Evolutionary conservation across 2,329 filamentous ascomycete genomes (phyloP).

Genomic region (Fusarium sp.): DNA sequence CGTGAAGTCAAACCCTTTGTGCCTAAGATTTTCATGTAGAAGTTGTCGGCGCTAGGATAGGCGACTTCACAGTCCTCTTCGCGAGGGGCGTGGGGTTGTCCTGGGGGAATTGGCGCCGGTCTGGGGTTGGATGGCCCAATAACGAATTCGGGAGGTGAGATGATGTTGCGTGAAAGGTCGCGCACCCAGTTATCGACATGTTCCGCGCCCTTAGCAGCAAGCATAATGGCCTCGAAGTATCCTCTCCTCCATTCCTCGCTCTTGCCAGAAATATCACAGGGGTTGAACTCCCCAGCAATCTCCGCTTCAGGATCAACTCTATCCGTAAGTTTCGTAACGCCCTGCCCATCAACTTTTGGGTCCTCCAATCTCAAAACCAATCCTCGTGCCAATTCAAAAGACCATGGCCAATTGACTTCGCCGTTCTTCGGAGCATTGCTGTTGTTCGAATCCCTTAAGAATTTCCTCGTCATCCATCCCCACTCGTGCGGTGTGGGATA

Average conservation of each 20-base stretch:
- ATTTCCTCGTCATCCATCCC: slow-evolving; percentile 75
- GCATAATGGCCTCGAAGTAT: slow-evolving; percentile 86
- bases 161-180: slow-evolving; percentile 72
- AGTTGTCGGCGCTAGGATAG: slow-evolving; percentile 76
- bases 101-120: slow-evolving; percentile 76
- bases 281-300: slow-evolving; percentile 71
- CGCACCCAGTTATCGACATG: slow-evolving; percentile 82
- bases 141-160: slow-evolving; percentile 79
- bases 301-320: slow-evolving; percentile 75
- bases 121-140: slow-evolving; percentile 85
- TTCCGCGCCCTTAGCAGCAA: slow-evolving; percentile 79
- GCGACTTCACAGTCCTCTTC: slow-evolving; percentile 81
- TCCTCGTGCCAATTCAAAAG: slow-evolving; percentile 69
- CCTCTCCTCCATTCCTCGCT: slow-evolving; percentile 86
- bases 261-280: slow-evolving; percentile 78
- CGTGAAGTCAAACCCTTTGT: slow-evolving; percentile 81
- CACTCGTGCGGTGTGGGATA: slow-evolving; percentile 88
- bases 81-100: slow-evolving; percentile 69
- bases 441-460: slow-evolving; percentile 72
- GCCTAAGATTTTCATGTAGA: slow-evolving; percentile 84
- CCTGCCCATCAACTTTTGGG: slow-evolving; percentile 73
- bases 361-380: slow-evolving; percentile 77
- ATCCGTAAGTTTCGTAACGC: slow-evolving; percentile 63
- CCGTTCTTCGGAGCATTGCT: slow-evolving; percentile 65
- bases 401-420: slow-evolving; percentile 73